Evolutionary conservation across 75 land plant genomes (phyloP), one percentile per base, ranked within the genome.

Genomic region (Picea glauca): DNA sequence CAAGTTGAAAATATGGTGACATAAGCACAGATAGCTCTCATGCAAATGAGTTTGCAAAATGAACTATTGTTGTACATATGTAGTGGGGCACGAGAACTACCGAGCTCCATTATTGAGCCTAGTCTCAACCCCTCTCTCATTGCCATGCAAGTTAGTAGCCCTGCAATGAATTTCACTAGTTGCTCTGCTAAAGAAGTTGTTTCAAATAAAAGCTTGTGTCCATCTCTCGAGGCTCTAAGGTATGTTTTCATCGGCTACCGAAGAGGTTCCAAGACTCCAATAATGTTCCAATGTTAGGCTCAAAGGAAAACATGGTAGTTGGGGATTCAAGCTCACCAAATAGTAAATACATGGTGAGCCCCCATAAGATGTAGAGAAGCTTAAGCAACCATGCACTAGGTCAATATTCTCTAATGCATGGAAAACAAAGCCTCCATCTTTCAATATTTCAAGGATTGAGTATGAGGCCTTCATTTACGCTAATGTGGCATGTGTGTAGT

Each of bases 361-460:
- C 33, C 20, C 72, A 40, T 68, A 68, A 68, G 50, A 68, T 68
- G 9, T 11, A 68, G 50, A 68, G 72, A 40, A 68, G 50, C 46
- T 68, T 12, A 8, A 40, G 50, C n/a, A 68, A 21, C 72, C 46
- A 35, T 40, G 72, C 35, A 18, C 50, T 68, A 8, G 50, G 46
- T 70, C 73, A 70, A 33, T 70, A 70, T 40, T 46, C 54, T 6
- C 18, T 70, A 20, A 70, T 70, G 73, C 21, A 70, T 38, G 46
- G n/a, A 40, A 40, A 70, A 70, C 12, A 13, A 70, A 70, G 43
- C 46, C 73, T 46, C 43, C 54, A 70, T 0, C 43, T 68, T 35
- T 40, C 43, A 70, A 7, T 40, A 18, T 70, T 70, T 70, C 23
- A 43, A 70, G 73, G 73, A 40, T 40, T 7, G 54, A 35, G 23